These are phyloP conservation scores for Globisporangium okanoganense DNA, from an alignment of 352 stramenopile species.

Conservation along the genomic window DNA sequence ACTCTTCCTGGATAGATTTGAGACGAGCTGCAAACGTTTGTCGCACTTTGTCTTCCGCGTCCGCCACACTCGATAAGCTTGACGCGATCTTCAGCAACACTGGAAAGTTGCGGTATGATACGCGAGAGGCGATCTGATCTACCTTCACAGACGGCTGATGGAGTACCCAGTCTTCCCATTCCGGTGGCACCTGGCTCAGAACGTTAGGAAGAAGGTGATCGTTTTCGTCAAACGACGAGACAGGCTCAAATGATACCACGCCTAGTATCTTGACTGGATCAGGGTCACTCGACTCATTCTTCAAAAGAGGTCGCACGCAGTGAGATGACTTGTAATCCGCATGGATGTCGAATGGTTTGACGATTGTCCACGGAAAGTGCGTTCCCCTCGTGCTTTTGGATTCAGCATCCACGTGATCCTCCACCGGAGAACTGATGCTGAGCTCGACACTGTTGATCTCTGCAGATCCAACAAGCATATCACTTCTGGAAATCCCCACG, in stretches of 20 bases:
- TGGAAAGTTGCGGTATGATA: slow-evolving; percentile 73
- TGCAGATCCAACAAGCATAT: slow-evolving; percentile 23
- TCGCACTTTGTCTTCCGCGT: slow-evolving; percentile 40
- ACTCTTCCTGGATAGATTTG: slow-evolving; percentile 34
- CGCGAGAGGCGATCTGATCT: slow-evolving; percentile 46
- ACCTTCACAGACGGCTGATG: slow-evolving; percentile 37
- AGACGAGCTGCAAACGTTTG: slow-evolving; percentile 31
- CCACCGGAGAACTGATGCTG: slow-evolving; percentile 25
- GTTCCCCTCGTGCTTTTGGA: slow-evolving; percentile 2
- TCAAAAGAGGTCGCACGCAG: neutral
- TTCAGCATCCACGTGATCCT: slow-evolving; percentile 8
- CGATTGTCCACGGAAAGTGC: slow-evolving; percentile 36
- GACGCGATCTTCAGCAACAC: slow-evolving; percentile 53
- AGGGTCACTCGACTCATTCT: neutral
- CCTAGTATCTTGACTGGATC: neutral
- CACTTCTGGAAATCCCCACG: neutral
- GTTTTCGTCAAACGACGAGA: neutral
- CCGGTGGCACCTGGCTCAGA: slow-evolving; percentile 21
- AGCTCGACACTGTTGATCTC: slow-evolving; percentile 35
- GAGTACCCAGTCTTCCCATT: slow-evolving; percentile 51
- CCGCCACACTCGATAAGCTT: slow-evolving; percentile 29
- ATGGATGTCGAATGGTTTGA: slow-evolving; percentile 47
- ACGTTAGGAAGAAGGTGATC: slow-evolving; percentile 11
- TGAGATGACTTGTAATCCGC: slow-evolving; percentile 12
- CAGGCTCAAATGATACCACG: neutral